A percentile compares a stretch with the other conserved stretches of the same genome.
Conservation (phyloP, 257 asterid species). For the Schizonepeta tenuifolia region DNA sequence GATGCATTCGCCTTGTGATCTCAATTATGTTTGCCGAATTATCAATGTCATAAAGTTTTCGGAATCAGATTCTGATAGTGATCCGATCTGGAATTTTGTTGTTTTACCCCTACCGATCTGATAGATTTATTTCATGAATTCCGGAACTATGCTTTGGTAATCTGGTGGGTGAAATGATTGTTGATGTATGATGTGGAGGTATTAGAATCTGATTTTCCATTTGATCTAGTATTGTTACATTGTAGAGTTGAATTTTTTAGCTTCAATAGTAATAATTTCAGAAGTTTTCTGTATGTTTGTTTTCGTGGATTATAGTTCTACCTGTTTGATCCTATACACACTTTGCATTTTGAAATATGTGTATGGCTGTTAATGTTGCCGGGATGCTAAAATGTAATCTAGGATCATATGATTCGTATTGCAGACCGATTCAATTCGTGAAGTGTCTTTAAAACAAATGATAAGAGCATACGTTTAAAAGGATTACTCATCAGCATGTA, state of each 20-base stretch:
- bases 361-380: not conserved
- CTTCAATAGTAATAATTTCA: not conserved
- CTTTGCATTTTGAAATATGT: constrained; percentile 3
- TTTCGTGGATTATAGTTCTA: constrained; percentile 1
- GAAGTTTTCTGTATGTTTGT: constrained; percentile 7
- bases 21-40: constrained; percentile 10
- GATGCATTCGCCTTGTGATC: not conserved
- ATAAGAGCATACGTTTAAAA: not conserved
- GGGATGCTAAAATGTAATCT: not conserved
- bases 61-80: constrained; percentile 10
- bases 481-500: not conserved
- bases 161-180: constrained; percentile 18
- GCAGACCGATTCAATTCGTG: not conserved
- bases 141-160: not conserved
- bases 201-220: constrained; percentile 27
- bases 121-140: constrained; percentile 30
- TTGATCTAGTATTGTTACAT: constrained; percentile 30
- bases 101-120: constrained; percentile 34
- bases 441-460: not conserved
- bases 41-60: not conserved
- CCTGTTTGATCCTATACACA: not conserved
- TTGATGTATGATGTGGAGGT: constrained; percentile 4
- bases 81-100: constrained; percentile 37
- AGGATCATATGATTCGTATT: not conserved
- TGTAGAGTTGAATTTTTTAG: not conserved